Percentiles rank a stretch among this genome's conserved stretches.
phyloP scores from a whole-genome alignment of 2,329 filamentous ascomycete genomes.

The Immersiporthe knoxdaviesiana region DNA sequence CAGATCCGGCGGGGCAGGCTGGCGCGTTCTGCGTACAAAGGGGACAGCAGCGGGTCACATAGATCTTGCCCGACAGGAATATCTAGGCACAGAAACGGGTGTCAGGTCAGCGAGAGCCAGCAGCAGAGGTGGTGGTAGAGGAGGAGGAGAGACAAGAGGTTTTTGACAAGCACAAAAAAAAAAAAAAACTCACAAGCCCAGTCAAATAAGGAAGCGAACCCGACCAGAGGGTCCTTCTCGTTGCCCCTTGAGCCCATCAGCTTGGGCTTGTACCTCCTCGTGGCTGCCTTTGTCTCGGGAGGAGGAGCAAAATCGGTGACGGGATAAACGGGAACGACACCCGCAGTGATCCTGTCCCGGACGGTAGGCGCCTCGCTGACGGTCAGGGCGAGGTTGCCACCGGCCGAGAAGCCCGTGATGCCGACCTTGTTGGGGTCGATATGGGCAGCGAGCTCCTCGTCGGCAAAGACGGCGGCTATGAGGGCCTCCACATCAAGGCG shows the following conservation, averaged over 20 bases:
- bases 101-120: not conserved
- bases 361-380: conserved; percentile 45
- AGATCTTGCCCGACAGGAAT: conserved; percentile 40
- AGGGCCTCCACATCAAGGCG: conserved; percentile 51
- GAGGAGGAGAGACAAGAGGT: not conserved
- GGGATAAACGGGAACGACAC: conserved; percentile 49
- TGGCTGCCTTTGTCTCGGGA: conserved; percentile 35
- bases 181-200: conserved; percentile 45
- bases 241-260: conserved; percentile 37
- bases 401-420: conserved; percentile 55
- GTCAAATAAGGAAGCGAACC: conserved; percentile 40
- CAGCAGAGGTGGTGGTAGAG: not conserved
- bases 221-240: conserved; percentile 36
- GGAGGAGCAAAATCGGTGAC: conserved; percentile 45
- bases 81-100: conserved; percentile 31
- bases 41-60: conserved; percentile 47
- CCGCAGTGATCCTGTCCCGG: conserved; percentile 39
- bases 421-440: conserved; percentile 48
- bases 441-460: conserved; percentile 43
- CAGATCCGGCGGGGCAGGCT: conserved; percentile 47
- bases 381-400: conserved; percentile 51
- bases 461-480: conserved; percentile 45
- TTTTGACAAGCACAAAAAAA: no score
- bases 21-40: conserved; percentile 38
- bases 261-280: conserved; percentile 43